A percentile compares a stretch with the other conserved stretches of the same genome.
Conservation (phyloP, 2,329 filamentous ascomycete genomes). For the Hymenoscyphus albidus region DNA sequence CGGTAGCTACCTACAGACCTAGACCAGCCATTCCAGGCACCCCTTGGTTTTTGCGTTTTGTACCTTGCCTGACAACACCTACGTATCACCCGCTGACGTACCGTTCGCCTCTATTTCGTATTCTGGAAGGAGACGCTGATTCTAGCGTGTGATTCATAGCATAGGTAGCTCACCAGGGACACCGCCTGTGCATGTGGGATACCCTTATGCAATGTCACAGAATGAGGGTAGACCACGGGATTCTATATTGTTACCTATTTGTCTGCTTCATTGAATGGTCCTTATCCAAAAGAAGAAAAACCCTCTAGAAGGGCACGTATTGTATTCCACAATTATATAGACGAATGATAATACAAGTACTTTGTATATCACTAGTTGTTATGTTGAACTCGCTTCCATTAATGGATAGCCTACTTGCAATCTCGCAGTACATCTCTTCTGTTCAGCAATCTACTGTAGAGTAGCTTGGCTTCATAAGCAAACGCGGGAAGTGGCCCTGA, state of each 20-base stretch:
- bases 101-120: conserved; percentile 9
- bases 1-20: too few species aligned
- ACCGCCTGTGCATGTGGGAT: background rate
- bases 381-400: background rate
- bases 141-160: conserved; percentile 2
- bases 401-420: background rate
- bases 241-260: background rate
- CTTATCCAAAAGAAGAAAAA: background rate
- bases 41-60: background rate
- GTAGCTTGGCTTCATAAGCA: background rate
- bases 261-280: background rate
- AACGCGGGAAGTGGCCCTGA: background rate
- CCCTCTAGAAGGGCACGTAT: background rate
- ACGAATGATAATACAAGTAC: background rate
- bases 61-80: background rate
- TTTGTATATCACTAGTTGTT: background rate
- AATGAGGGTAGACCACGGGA: background rate
- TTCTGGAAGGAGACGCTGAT: background rate
- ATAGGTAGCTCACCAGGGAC: background rate
- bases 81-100: conserved; percentile 16
- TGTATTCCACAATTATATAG: background rate
- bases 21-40: background rate
- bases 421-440: background rate
- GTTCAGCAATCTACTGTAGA: background rate
- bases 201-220: background rate